Conservation (phyloP, 2,329 filamentous ascomycete species). For the Aspergillus phoenicis region DNA sequence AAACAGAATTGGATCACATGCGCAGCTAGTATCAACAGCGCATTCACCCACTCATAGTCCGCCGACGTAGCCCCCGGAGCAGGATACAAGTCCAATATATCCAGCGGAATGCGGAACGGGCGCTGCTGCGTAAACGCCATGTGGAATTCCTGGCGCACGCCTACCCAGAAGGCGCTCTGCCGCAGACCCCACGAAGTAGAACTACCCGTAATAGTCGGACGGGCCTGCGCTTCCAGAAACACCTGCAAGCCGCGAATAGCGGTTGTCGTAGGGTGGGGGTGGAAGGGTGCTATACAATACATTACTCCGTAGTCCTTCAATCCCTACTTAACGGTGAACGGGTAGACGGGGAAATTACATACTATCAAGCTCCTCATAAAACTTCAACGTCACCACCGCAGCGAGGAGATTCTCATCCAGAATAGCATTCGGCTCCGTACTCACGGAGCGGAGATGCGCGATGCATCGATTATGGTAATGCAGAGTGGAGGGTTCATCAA, state of each 20-base stretch:
- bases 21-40: slow-evolving; percentile 61
- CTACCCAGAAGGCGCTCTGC: slow-evolving; percentile 20
- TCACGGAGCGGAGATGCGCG: slow-evolving; percentile 39
- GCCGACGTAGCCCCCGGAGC: background rate
- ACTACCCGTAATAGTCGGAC: slow-evolving; percentile 3
- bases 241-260: slow-evolving; percentile 28
- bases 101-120: slow-evolving; percentile 23
- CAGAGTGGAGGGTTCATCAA: slow-evolving; percentile 35
- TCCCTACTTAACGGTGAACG: too few relatives aligned
- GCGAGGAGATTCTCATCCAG: slow-evolving; percentile 34
- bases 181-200: slow-evolving; percentile 7
- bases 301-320: background rate
- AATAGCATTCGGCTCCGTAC: slow-evolving; percentile 5
- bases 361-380: slow-evolving; percentile 47
- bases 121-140: slow-evolving; percentile 44
- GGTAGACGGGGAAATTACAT: background rate
- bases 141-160: slow-evolving; percentile 51
- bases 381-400: slow-evolving; percentile 44
- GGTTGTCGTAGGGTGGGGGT: slow-evolving; percentile 21
- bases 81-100: background rate
- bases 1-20: slow-evolving; percentile 66
- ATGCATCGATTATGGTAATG: slow-evolving; percentile 45
- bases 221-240: slow-evolving; percentile 26
- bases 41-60: slow-evolving; percentile 49
- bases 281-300: slow-evolving; percentile 19